Base-by-base conservation (phyloP, 148 eudicot species). In the Rhododendron molle region DNA sequence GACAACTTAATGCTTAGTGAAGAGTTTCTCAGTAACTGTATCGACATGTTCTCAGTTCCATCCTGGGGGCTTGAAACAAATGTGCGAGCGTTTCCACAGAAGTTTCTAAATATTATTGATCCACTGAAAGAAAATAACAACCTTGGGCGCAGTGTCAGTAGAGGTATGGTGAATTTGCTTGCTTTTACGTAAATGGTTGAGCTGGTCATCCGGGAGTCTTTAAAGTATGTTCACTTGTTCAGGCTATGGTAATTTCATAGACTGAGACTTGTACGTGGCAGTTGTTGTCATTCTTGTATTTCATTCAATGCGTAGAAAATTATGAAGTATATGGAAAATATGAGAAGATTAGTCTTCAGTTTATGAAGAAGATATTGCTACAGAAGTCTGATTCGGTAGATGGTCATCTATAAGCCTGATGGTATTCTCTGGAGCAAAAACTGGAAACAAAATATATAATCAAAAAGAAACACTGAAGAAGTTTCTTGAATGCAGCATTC, bases 61-160 rank as follows among this genome's bases (percentile, higher is more conserved):
- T 87, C 88, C 8, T 86, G 83, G 87, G 90, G 58, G 21, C 58
- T 38, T 54, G 92, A 86, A 58, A 87, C 83, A 60, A 81, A 81
- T n/a, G 52, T 81, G 28, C 88, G 85, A 80, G 78, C 88, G 5
- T 90, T 93, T 85, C 89, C 82, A 44, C 87, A 69, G 28, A 93
- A 92, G 88, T 84, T 86, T 83, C 88, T 93, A 5, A 91, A 92
- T 81, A 88, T 93, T 82, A 88, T 93, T 82, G 93, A 93, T 86
- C 95, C 95, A 2, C 83, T 93, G 74, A 93, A 89, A 87, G 92
- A 88, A 85, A 87, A 90, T 58, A 93, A 93, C 83, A 93, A 93
- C 86, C 95, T 93, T 62, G 95, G 95, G 38, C 93, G 95, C 82
- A 92, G 95, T 86, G 95, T 92, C 52, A 78, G 88, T 84, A 88